phyloP scores from a whole-genome alignment of 1,139 yeast species.

The Saccharomyces hybrid region DNA sequence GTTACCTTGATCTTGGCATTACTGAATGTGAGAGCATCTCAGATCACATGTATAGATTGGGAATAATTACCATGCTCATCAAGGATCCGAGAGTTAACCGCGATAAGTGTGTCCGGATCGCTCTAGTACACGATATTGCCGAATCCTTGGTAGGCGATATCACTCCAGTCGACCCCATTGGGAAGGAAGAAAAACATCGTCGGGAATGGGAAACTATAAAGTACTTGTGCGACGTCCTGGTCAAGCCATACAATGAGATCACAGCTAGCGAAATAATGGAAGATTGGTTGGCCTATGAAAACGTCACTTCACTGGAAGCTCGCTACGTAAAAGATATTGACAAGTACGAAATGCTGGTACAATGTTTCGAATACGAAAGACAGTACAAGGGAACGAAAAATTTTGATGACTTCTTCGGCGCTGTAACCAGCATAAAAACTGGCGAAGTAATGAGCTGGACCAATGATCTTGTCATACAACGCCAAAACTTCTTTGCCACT shows the following conservation, averaged over 20 bases:
- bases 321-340: slow-evolving; percentile 89
- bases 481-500: slow-evolving; percentile 36
- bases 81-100: slow-evolving; percentile 43
- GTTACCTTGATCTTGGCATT: slow-evolving; percentile 81
- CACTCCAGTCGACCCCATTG: slow-evolving; percentile 74
- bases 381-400: slow-evolving; percentile 47
- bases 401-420: slow-evolving; percentile 61
- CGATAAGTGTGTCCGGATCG: slow-evolving; percentile 71
- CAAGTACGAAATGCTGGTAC: slow-evolving; percentile 85
- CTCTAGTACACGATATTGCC: slow-evolving; percentile 90
- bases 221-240: slow-evolving; percentile 49
- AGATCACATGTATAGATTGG: slow-evolving; percentile 98
- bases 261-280: slow-evolving; percentile 64
- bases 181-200: slow-evolving; percentile 67
- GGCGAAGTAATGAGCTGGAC: slow-evolving; percentile 66
- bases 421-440: slow-evolving; percentile 60
- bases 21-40: slow-evolving; percentile 64
- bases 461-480: slow-evolving; percentile 55
- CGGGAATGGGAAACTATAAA: slow-evolving; percentile 72
- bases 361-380: slow-evolving; percentile 85
- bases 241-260: slow-evolving; percentile 53
- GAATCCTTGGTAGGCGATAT: slow-evolving; percentile 93
- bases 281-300: slow-evolving; percentile 88
- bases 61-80: slow-evolving; percentile 68
- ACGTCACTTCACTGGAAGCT: slow-evolving; percentile 74